These are phyloP conservation scores for Quercus alba DNA, from an alignment of 306 rosid genomes.

Conservation along the genomic window DNA sequence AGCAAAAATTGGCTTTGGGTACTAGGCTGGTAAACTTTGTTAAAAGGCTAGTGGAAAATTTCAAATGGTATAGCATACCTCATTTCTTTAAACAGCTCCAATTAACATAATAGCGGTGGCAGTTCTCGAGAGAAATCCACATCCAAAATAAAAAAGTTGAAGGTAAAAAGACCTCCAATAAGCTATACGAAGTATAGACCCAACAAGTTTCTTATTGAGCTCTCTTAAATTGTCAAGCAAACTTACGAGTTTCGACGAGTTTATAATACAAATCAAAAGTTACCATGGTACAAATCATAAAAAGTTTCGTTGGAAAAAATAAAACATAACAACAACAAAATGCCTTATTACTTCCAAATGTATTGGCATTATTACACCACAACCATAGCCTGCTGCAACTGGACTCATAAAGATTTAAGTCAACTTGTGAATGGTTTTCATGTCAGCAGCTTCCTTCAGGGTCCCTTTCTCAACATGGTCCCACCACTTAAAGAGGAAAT, in stretches of 20 bases:
- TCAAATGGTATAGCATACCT: too few species aligned
- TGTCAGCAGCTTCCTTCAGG: constrained; percentile 68
- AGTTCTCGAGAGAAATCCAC: not conserved
- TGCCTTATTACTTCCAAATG: constrained; percentile 15
- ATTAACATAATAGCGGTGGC: not conserved
- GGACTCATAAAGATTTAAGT: constrained; percentile 23
- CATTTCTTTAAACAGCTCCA: too few species aligned
- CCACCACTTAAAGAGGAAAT: constrained; percentile 98
- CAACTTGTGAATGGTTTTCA: constrained; percentile 90
- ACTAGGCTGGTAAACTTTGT: too few species aligned
- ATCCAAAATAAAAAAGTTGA: not conserved
- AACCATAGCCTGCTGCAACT: not conserved
- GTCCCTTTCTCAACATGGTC: constrained; percentile 78
- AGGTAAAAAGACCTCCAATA: not conserved
- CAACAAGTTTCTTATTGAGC: not conserved
- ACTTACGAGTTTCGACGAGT: not conserved
- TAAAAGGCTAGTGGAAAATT: too few species aligned
- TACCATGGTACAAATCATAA: constrained; percentile 2
- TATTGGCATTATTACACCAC: constrained; percentile 25
- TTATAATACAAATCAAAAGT: constrained; percentile 5
- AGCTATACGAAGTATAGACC: not conserved
- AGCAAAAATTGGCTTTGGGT: too few species aligned
- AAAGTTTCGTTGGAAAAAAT: not conserved
- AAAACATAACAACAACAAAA: not conserved
- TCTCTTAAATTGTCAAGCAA: constrained; percentile 1